Conservation (phyloP, 176 grass and related monocot species). For the Lolium multiflorum region DNA sequence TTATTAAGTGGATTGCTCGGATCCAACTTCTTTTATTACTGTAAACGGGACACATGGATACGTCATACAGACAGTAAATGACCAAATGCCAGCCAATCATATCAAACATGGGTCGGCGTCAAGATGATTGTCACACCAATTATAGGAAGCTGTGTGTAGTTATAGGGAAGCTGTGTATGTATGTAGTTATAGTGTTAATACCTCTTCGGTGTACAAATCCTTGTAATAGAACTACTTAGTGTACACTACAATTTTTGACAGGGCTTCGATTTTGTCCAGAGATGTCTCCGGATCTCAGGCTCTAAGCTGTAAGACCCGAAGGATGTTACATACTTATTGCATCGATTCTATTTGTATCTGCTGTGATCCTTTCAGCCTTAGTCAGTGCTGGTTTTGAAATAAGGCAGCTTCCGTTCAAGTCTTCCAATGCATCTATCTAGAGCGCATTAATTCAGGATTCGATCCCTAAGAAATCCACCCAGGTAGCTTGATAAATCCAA, state of each 20-base stretch:
- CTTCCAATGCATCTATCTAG: not conserved
- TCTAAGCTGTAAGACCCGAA: slow-evolving; percentile 1
- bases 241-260: not conserved
- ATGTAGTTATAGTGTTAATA: not conserved
- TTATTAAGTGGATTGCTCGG: not conserved
- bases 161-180: not conserved
- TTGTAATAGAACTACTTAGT: not conserved
- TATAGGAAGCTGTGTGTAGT: not conserved
- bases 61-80: slow-evolving; percentile 1
- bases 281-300: not conserved
- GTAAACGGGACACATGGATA: not conserved
- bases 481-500: no score
- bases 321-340: not conserved
- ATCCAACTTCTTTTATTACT: not conserved
- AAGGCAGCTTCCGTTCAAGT: not conserved
- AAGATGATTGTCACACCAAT: not conserved
- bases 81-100: not conserved
- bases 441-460: not conserved
- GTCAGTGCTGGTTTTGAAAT: not conserved
- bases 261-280: slow-evolving; percentile 29
- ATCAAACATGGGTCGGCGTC: not conserved
- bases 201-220: not conserved
- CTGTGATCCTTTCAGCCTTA: not conserved
- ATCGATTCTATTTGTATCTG: not conserved
- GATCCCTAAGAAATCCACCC: not conserved